phyloP scores from a whole-genome alignment of 2,329 filamentous ascomycete genomes.

The Aspergillus ochraceoroseus region DNA sequence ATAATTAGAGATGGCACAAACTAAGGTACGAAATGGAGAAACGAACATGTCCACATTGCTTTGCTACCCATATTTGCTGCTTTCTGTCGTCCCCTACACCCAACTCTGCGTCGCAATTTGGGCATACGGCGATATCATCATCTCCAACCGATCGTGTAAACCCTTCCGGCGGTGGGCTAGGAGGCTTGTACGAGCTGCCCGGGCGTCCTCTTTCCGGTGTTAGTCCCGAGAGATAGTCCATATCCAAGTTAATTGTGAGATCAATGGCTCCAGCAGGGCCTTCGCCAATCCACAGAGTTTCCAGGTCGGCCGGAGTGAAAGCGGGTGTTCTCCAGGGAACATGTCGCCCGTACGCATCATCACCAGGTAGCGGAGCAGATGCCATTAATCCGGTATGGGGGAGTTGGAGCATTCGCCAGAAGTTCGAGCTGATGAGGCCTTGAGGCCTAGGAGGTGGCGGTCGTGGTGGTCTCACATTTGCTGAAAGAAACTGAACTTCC shows the following conservation, averaged over 20 bases:
- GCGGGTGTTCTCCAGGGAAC: constrained; percentile 18
- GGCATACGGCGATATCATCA: constrained; percentile 71
- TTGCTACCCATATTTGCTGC: constrained; percentile 87
- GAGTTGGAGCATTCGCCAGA: constrained; percentile 16
- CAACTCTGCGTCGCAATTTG: constrained; percentile 79
- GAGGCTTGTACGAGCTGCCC: constrained; percentile 53
- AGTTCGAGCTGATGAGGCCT: constrained; percentile 5
- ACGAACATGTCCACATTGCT: constrained; percentile 84
- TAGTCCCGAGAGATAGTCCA: constrained; percentile 42
- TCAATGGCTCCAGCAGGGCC: constrained; percentile 21
- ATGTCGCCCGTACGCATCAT: constrained; percentile 22
- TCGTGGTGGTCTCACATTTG: constrained; percentile 23
- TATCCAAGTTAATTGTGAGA: constrained; percentile 27
- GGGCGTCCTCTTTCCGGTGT: constrained; percentile 28
- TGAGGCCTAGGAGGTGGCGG: constrained; percentile 7
- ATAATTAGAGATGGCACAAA: constrained; percentile 12
- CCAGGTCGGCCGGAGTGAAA: constrained; percentile 12
- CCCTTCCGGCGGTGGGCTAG: constrained; percentile 62
- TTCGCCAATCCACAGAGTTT: constrained; percentile 26
- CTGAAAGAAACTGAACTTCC: constrained; percentile 49
- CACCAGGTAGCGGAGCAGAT: not conserved
- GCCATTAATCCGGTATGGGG: constrained; percentile 4
- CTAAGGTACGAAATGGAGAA: not conserved
- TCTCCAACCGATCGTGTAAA: constrained; percentile 74
- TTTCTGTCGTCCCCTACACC: constrained; percentile 66